These are phyloP conservation scores for bread wheat (Triticum aestivum) DNA, from an alignment of 176 grass and related monocot species.

Conservation along the genomic window DNA sequence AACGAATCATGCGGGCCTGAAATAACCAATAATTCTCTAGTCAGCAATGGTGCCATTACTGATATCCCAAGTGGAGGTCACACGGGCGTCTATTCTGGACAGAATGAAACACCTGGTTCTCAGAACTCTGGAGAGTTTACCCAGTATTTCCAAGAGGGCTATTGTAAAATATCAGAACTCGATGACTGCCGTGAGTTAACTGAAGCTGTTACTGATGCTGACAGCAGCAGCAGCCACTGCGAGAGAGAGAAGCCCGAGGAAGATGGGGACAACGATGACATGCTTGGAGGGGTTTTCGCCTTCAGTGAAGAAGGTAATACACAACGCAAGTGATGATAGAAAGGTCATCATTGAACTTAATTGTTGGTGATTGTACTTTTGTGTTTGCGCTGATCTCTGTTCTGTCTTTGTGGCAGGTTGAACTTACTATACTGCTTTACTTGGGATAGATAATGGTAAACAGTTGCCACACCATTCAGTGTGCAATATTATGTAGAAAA, in stretches of 20 bases:
- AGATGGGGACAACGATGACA: conserved; percentile 94
- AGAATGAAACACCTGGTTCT: conserved; percentile 58
- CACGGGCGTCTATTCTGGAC: conserved; percentile 42
- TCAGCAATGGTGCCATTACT: conserved; percentile 32
- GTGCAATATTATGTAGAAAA: conserved; percentile 45
- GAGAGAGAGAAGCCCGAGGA: conserved; percentile 99
- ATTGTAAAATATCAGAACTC: conserved; percentile 99
- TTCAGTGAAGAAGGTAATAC: conserved; percentile 96
- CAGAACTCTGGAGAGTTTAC: conserved; percentile 73
- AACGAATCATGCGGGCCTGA: conserved; percentile 21
- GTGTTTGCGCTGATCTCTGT: conserved; percentile 25
- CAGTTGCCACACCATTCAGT: conserved; percentile 40
- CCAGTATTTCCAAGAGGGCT: conserved; percentile 99
- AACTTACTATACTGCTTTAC: conserved; percentile 49
- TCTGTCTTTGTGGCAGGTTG: conserved; percentile 49
- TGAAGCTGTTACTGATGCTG: conserved; percentile 99
- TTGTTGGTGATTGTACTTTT: background rate
- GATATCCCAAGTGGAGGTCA: conserved; percentile 44
- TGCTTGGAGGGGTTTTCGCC: conserved; percentile 95
- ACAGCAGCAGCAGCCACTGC: conserved; percentile 99
- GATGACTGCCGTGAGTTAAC: conserved; percentile 99
- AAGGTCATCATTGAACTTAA: background rate
- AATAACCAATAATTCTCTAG: conserved; percentile 38
- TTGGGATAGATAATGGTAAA: conserved; percentile 42
- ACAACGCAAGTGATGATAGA: background rate